phyloP scores from a whole-genome alignment of 1,284 basidiomycete genomes.

The Tylopilus sp. region DNA sequence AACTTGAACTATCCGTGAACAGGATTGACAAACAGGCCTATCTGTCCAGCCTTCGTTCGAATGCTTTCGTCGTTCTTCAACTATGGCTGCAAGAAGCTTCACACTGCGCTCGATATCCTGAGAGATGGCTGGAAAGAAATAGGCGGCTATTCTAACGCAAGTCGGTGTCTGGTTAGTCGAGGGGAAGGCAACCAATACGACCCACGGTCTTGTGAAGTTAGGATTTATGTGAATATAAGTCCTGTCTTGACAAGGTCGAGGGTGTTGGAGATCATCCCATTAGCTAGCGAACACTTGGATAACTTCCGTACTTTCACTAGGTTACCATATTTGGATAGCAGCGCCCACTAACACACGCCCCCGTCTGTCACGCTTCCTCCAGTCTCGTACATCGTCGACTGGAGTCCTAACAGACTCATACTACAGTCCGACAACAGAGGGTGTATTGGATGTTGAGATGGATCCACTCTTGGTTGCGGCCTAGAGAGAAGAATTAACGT shows the following conservation, averaged over 20 bases:
- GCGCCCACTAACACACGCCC: too few species aligned
- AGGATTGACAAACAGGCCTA: background rate
- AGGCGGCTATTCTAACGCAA: background rate
- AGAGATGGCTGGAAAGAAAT: background rate
- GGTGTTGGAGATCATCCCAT: too few species aligned
- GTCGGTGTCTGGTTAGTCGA: background rate
- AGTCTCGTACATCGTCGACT: too few species aligned
- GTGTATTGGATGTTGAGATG: conserved; percentile 30
- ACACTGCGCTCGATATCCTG: conserved; percentile 3
- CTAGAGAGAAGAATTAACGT: background rate
- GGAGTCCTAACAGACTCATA: too few species aligned
- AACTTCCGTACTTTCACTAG: too few species aligned
- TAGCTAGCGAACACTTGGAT: too few species aligned
- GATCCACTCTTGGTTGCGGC: conserved; percentile 30
- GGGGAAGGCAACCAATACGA: background rate
- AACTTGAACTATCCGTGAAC: background rate
- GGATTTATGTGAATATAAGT: background rate
- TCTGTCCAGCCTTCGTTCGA: conserved; percentile 18
- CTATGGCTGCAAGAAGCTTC: conserved; percentile 34
- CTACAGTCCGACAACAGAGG: too few species aligned
- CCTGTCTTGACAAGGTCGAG: background rate
- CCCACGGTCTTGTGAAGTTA: background rate
- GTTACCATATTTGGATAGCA: too few species aligned
- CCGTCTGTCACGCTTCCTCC: too few species aligned
- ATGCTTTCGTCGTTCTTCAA: conserved; percentile 37